Conservation (phyloP, 2,329 filamentous ascomycete genomes). For the Aspergillus fumigatus region DNA sequence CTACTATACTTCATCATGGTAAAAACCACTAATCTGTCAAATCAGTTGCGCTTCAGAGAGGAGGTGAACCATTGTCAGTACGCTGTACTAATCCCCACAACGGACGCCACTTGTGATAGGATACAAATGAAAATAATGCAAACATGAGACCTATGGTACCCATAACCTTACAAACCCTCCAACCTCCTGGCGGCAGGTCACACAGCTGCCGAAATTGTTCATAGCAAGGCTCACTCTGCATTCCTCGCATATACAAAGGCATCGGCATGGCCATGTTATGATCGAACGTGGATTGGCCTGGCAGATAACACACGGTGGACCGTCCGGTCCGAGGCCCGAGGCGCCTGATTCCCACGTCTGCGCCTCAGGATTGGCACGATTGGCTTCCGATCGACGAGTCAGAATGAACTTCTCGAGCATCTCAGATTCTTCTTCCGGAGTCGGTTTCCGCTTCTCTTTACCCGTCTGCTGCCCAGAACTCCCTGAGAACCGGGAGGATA, state of each 20-base stretch:
- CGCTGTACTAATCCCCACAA: not conserved
- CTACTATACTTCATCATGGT: not conserved
- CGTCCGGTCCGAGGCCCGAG: constrained; percentile 65
- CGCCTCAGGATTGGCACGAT: constrained; percentile 11
- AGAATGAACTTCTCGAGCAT: constrained; percentile 58
- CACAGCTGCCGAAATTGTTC: constrained; percentile 96
- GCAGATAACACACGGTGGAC: constrained; percentile 89
- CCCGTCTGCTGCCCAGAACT: constrained; percentile 6
- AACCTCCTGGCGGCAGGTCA: constrained; percentile 86
- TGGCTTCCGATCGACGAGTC: constrained; percentile 41
- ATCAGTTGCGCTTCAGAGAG: not conserved
- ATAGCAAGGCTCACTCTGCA: constrained; percentile 89
- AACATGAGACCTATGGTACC: constrained; percentile 56
- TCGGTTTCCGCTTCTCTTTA: constrained; percentile 30
- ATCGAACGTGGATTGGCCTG: constrained; percentile 81
- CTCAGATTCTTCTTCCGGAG: constrained; percentile 52
- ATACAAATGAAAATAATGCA: not conserved
- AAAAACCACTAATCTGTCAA: not conserved
- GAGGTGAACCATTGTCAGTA: not conserved
- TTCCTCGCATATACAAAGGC: constrained; percentile 89
- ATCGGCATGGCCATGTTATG: constrained; percentile 94
- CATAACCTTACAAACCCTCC: constrained; percentile 86
- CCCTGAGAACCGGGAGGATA: constrained; percentile 41
- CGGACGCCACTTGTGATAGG: not conserved
- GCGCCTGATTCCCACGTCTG: constrained; percentile 65